These are phyloP conservation scores for Polygonum maritimum DNA, from an alignment of 148 eudicot genomes.

Conservation along the genomic window DNA sequence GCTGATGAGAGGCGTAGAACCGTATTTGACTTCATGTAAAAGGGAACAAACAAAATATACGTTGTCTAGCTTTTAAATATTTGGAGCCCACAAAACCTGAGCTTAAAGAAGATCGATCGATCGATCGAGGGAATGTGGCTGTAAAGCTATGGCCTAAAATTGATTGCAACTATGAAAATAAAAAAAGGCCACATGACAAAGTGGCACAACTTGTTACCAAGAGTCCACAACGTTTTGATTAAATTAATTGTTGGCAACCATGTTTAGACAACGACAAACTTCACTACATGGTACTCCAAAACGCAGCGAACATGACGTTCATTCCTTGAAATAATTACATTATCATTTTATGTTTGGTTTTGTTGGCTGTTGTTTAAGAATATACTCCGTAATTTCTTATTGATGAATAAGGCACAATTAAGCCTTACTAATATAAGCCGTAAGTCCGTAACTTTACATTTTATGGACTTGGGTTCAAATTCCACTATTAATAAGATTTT, in stretches of 20 bases:
- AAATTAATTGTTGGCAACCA: not conserved
- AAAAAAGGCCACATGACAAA: not conserved
- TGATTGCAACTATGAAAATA: not conserved
- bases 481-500: too few relatives aligned
- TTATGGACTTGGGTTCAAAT: too few relatives aligned
- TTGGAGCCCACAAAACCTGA: not conserved
- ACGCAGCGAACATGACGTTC: too few relatives aligned
- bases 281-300: too few relatives aligned
- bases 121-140: not conserved
- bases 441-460: too few relatives aligned
- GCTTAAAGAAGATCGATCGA: not conserved
- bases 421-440: too few relatives aligned
- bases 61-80: not conserved
- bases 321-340: too few relatives aligned
- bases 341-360: too few relatives aligned
- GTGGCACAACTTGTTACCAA: slow-evolving; percentile 8
- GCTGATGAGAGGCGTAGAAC: not conserved
- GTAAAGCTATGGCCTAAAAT: slow-evolving; percentile 4
- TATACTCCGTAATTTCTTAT: too few relatives aligned
- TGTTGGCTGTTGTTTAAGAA: too few relatives aligned
- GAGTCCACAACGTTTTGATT: slow-evolving; percentile 2
- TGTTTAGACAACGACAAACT: not conserved
- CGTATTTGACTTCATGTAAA: not conserved
- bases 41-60: not conserved
- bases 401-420: too few relatives aligned